Evolutionary conservation across 2,329 filamentous ascomycete genomes (phyloP).

Genomic region (Curvularia lunata): DNA sequence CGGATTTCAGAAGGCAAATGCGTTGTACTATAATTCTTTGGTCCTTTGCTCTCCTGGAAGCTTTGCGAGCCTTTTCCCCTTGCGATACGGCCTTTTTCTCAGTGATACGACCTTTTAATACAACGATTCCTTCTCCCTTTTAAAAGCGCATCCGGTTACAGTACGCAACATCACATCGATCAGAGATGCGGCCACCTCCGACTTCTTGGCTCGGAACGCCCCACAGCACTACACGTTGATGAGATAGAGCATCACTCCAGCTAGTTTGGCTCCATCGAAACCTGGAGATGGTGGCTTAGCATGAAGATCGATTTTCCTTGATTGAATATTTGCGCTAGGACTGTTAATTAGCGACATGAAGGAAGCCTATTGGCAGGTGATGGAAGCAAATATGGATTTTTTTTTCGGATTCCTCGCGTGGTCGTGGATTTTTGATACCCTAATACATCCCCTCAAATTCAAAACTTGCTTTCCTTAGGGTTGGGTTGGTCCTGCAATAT

Average conservation of each 20-base stretch:
- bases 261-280: background rate
- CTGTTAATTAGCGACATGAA: background rate
- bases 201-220: background rate
- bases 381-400: background rate
- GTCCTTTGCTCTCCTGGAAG: background rate
- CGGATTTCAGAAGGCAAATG: background rate
- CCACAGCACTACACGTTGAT: background rate
- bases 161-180: background rate
- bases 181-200: background rate
- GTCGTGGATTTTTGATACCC: background rate
- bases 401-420: background rate
- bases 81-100: background rate
- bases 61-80: background rate
- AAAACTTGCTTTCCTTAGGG: background rate
- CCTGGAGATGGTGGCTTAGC: background rate
- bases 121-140: background rate
- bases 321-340: background rate
- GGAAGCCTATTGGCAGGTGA: background rate
- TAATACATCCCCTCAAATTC: background rate
- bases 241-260: background rate
- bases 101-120: background rate
- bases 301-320: background rate
- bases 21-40: slow-evolving; percentile 1
- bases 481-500: background rate
- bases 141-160: background rate